Evolutionary conservation across 176 grass and related monocot genomes (phyloP).

Genomic region (Bromus sterilis): DNA sequence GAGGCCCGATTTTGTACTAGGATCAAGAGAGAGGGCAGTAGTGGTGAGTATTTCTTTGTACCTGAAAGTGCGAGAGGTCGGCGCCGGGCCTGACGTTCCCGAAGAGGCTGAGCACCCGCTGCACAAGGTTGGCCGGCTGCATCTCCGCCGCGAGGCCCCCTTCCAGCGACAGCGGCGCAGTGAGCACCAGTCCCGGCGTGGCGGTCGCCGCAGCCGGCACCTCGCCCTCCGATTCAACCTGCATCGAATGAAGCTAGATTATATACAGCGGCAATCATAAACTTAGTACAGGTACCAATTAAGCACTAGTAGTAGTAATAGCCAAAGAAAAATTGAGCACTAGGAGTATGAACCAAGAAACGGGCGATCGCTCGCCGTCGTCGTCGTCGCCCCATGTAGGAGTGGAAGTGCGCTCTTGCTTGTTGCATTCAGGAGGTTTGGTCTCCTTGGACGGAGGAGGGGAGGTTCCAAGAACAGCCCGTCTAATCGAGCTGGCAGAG

Average conservation of each 20-base stretch:
- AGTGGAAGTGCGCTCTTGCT: not conserved
- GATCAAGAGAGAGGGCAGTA: not conserved
- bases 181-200: conserved; percentile 24
- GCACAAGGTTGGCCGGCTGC: conserved; percentile 45
- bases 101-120: conserved; percentile 73
- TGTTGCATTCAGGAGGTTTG: not conserved
- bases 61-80: conserved; percentile 85
- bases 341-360: too few relatives aligned
- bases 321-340: too few relatives aligned
- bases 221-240: conserved; percentile 30
- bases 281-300: not conserved
- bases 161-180: conserved; percentile 65
- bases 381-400: not conserved
- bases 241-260: too few relatives aligned
- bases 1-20: not conserved
- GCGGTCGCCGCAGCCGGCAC: not conserved
- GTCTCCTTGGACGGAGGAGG: not conserved
- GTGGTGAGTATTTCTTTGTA: not conserved
- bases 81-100: conserved; percentile 67
- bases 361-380: not conserved
- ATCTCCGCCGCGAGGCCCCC: conserved; percentile 72
- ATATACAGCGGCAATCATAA: too few relatives aligned
- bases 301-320: too few relatives aligned
- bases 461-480: not conserved
- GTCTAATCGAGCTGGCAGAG: not conserved